Evolutionary conservation across 208 protist genomes (phyloP).

Genomic region (Trypanosoma cruzi): DNA sequence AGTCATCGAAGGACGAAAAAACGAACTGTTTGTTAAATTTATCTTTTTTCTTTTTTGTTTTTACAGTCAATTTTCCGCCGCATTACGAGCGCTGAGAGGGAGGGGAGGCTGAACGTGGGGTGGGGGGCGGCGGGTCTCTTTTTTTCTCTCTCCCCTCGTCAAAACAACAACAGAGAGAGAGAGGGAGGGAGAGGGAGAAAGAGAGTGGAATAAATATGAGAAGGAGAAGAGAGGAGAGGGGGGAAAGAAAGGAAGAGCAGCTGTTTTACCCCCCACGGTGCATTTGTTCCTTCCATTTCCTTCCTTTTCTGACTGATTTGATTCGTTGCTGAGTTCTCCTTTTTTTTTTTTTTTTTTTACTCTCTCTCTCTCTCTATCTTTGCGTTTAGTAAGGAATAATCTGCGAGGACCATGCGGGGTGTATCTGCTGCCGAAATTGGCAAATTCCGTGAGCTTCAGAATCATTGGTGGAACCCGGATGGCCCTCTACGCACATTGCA

Average conservation of each 20-base stretch:
- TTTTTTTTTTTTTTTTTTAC: background rate
- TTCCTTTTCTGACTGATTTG: background rate
- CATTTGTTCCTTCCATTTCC: too few species aligned
- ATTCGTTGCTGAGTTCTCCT: background rate
- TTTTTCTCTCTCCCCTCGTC: background rate
- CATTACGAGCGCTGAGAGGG: too few species aligned
- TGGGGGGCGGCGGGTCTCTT: too few species aligned
- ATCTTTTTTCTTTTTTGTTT: slow-evolving; percentile 19
- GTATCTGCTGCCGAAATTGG: slow-evolving; percentile 71
- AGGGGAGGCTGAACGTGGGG: too few species aligned
- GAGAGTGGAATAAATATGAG: slow-evolving; percentile 3
- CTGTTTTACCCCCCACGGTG: too few species aligned
- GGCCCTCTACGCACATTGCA: slow-evolving; percentile 91
- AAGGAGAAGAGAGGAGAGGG: background rate
- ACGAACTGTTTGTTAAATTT: too few species aligned
- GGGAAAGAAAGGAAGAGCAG: background rate
- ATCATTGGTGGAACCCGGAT: slow-evolving; percentile 88
- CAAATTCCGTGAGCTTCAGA: slow-evolving; percentile 72
- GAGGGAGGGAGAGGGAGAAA: background rate
- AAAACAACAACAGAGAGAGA: too few species aligned
- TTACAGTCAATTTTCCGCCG: too few species aligned
- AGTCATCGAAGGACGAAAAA: too few species aligned
- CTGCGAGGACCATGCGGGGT: background rate
- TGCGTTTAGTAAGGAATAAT: background rate
- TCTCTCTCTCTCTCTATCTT: background rate